These are phyloP conservation scores for Umbelopsis sp. DNA, from an alignment of 192 early-diverging fungal species.

Conservation along the genomic window DNA sequence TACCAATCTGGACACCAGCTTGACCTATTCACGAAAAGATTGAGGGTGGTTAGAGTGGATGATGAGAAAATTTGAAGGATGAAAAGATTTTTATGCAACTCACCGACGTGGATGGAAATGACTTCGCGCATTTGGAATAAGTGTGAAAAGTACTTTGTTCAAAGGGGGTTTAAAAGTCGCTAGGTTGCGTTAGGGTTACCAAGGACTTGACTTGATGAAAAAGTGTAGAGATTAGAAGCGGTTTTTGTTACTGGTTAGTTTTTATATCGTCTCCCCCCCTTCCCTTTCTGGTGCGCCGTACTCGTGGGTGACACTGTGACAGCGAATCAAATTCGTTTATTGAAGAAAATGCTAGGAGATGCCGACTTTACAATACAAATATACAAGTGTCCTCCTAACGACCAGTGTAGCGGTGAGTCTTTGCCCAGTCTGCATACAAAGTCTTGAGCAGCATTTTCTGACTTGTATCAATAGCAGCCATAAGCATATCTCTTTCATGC, in stretches of 20 bases:
- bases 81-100: neutral
- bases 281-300: neutral
- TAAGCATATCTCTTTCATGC: conserved; percentile 63
- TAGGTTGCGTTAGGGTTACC: conserved; percentile 17
- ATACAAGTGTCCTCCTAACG: conserved; percentile 35
- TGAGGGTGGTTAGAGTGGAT: neutral
- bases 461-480: conserved; percentile 59
- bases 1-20: conserved; percentile 99
- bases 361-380: conserved; percentile 6
- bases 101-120: conserved; percentile 78
- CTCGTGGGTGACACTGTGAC: conserved; percentile 11
- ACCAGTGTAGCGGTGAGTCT: conserved; percentile 58
- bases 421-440: conserved; percentile 51
- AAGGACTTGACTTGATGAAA: conserved; percentile 13
- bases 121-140: conserved; percentile 69
- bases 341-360: neutral
- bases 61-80: neutral
- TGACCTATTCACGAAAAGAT: conserved; percentile 34
- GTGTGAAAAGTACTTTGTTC: conserved; percentile 3
- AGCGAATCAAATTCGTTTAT: conserved; percentile 12
- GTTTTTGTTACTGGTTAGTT: neutral
- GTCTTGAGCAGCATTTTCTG: conserved; percentile 54
- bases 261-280: conserved; percentile 2
- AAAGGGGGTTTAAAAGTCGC: conserved; percentile 15
- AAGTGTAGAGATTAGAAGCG: neutral